Evolutionary conservation across 495 filamentous ascomycete genomes (phyloP), one percentile per base, ranked within the genome.

Genomic region (Thermochaetoides thermophila): DNA sequence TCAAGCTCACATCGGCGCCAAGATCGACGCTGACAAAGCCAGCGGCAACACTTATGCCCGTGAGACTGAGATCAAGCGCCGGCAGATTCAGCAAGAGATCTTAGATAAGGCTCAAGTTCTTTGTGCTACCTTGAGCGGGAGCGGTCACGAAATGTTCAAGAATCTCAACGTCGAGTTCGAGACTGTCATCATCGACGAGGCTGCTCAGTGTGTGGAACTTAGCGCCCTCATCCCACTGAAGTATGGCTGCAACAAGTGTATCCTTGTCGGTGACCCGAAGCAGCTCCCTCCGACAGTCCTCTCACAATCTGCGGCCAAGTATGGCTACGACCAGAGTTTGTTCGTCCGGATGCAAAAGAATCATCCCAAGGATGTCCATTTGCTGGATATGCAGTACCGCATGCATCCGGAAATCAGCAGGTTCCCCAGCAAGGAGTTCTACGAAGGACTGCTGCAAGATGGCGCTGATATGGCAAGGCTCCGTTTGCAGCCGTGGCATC

Each of bases 271-370:
- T 59, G 89, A 97, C 60, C 89, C 89, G 0, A 94, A 97, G 48
- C 89, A 97, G 49, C 61, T 97, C 40, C 89, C 89, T 3, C 89
- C 89, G 2, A 97, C 89, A 1, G 89, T 97, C 17, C 68, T 97
- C 16, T 96, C 91, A 11, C 78, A 82, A 45, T 84, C 86, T 44
- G 89, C 91, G 11, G 84, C 85, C 10, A 71, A 76, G 26, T 96
- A 86, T 55, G 81, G 86, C 40, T 97, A 95, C 57, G 91, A 96
- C 49, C 87, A 96, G 60, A 92, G 83, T 63, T 64, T 97, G 55
- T 97, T 97, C 59, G 89, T 95, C 26, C 77, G 89, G 18, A 97
- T 97, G 91, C 86, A 95, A 50, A 68, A 71, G 40, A 95, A 95
- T 40, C 77, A 86, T 42, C 78, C 84, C 1, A 62, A 76, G 25